Percentiles rank a stretch among this genome's conserved stretches.
Conservation (phyloP, 2,329 filamentous ascomycete genomes). For the Thielaviopsis punctulata region DNA sequence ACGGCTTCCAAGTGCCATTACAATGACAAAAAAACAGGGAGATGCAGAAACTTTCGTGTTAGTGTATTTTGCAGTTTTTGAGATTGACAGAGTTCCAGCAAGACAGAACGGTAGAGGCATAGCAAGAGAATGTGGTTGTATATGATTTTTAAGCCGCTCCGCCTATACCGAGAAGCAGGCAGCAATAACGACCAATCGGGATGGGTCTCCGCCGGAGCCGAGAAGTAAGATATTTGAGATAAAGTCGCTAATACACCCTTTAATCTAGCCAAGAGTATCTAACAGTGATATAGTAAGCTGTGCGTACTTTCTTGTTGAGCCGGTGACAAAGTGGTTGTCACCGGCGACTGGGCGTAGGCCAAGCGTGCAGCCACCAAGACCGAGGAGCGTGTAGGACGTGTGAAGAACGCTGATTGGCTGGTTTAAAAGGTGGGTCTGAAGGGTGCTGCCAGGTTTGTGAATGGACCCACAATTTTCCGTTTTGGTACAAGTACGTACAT, state of each 20-base stretch:
- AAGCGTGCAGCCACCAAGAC: conserved; percentile 8
- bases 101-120: not conserved
- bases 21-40: not conserved
- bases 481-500: not conserved
- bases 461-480: not conserved
- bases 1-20: not conserved
- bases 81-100: too few species aligned
- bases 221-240: not conserved
- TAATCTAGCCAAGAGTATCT: not conserved
- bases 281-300: not conserved
- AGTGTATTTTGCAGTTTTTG: not conserved
- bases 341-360: not conserved
- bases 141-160: not conserved
- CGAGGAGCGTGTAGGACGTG: conserved; percentile 12
- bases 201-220: not conserved
- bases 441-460: conserved; percentile 10
- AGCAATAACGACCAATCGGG: not conserved
- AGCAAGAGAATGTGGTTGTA: not conserved
- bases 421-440: conserved; percentile 6
- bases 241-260: not conserved
- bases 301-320: not conserved
- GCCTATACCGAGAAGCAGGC: not conserved
- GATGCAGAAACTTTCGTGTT: conserved; percentile 6
- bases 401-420: conserved; percentile 10
- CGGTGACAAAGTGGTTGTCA: not conserved